Evolutionary conservation across 2,329 filamentous ascomycete species (phyloP), one percentile per base, ranked within the genome.

Genomic region (Helotiales sp.): DNA sequence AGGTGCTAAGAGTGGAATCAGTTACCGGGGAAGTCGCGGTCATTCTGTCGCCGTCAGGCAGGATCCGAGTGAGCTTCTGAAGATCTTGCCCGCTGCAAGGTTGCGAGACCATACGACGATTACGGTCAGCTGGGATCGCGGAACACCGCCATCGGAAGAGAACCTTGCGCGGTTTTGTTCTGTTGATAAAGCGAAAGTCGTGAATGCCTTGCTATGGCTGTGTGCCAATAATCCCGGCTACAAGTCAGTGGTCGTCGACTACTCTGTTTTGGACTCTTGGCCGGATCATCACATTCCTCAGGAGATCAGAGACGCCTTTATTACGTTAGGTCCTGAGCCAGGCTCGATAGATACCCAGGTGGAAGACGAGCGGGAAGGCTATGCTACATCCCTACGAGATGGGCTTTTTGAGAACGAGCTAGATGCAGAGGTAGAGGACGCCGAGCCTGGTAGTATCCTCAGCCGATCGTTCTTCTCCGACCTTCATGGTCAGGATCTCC

Each of bases 201-300:
- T 64, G 37, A 58, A 68, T 62, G 37, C 57, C 58, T 68, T 64
- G 62, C 40, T 65, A 59, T 68, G 62, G 61, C 50, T 68, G 11
- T 64, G 62, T 59, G 58, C 66, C 50, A 47, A 68, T 50, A 64
- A 68, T 40, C 66, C 63, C 22, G 59, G 24, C 50, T 69, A 63
- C 26, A 66, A 61, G 52, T 66, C 63, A 49, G 66, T 69, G 34
- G 28, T 54, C 28, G 40, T 64, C 3, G 65, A 63, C 45, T 67
- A 67, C 28, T 67, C 60, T 67, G 49, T 68, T 63, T 15, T 45
- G 37, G 63, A 69, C 32, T 69, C 59, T 28, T 69, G 50, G 66
- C 63, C 66, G 15, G 61, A 69, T 66, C 54, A 66, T 50, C 55
- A 69, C 55, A 69, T 69, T 61, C 64, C 60, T 61, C 55, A 66